These are phyloP conservation scores for Verticillium albo-atrum DNA, from an alignment of 2,329 filamentous ascomycete species.

Conservation along the genomic window DNA sequence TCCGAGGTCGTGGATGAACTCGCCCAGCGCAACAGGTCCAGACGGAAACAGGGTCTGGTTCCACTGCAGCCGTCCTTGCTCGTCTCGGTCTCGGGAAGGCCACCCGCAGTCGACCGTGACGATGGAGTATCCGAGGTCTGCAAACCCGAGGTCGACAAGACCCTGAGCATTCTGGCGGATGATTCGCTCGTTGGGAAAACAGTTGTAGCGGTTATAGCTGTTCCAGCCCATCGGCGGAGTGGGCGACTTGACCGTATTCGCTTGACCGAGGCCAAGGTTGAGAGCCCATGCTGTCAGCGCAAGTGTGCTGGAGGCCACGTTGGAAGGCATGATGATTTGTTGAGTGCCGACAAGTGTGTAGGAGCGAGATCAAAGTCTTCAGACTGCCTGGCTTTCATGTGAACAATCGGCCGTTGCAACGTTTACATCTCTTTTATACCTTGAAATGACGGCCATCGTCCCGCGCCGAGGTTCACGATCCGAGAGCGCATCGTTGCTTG, in stretches of 20 bases:
- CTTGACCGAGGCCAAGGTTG: slow-evolving; percentile 3
- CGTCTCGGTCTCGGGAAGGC: slow-evolving; percentile 33
- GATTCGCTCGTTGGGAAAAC: slow-evolving; percentile 40
- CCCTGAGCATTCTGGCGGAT: slow-evolving; percentile 49
- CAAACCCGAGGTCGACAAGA: slow-evolving; percentile 45
- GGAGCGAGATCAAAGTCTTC: background rate
- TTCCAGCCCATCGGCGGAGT: slow-evolving; percentile 52
- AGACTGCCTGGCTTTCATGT: background rate
- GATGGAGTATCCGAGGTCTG: slow-evolving; percentile 48
- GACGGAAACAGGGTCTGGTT: slow-evolving; percentile 45
- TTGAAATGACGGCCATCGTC: background rate
- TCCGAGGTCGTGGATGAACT: slow-evolving; percentile 42
- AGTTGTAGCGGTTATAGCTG: slow-evolving; percentile 53
- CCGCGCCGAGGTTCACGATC: background rate
- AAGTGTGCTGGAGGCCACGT: background rate
- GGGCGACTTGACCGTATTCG: slow-evolving; percentile 16
- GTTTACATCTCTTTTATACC: background rate
- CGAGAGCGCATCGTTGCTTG: background rate
- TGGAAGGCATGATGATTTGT: background rate
- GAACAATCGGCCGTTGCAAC: background rate
- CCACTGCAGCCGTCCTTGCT: slow-evolving; percentile 43
- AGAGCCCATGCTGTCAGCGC: background rate
- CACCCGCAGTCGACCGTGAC: slow-evolving; percentile 58
- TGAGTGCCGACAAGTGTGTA: background rate
- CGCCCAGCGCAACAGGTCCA: slow-evolving; percentile 41